These are phyloP conservation scores for Pleurotus tuoliensis DNA, from an alignment of 768 basidiomycete species.

Conservation along the genomic window DNA sequence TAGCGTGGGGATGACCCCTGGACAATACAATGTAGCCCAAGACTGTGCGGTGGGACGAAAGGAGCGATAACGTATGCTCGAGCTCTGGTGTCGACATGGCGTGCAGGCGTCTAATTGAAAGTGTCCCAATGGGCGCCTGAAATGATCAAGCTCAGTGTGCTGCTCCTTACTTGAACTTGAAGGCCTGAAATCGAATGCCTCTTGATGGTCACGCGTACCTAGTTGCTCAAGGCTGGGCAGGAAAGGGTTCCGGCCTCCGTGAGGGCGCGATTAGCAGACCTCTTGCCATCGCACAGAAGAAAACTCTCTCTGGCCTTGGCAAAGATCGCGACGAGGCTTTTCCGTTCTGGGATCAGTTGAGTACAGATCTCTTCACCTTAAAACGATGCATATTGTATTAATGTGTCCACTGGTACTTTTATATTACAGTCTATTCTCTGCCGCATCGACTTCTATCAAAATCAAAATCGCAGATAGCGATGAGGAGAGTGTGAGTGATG, in stretches of 20 bases:
- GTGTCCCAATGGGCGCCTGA: too few species aligned
- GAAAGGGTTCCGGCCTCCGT: slow-evolving; percentile 82
- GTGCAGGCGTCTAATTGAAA: too few species aligned
- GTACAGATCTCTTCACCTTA: background rate
- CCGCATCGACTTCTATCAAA: slow-evolving; percentile 80
- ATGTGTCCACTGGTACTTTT: background rate
- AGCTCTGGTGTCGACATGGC: slow-evolving; percentile 68
- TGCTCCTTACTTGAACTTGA: too few species aligned
- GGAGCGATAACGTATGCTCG: slow-evolving; percentile 70
- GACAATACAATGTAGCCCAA: slow-evolving; percentile 85
- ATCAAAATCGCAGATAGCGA: slow-evolving; percentile 57
- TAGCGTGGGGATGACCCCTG: slow-evolving; percentile 65
- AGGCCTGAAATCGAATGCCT: background rate
- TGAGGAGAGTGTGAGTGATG: slow-evolving; percentile 36
- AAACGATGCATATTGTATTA: background rate
- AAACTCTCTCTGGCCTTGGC: slow-evolving; percentile 80
- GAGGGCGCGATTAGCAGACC: slow-evolving; percentile 76
- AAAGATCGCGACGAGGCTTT: slow-evolving; percentile 94
- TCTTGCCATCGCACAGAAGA: slow-evolving; percentile 78
- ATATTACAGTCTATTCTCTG: slow-evolving; percentile 64
- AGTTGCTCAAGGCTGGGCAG: slow-evolving; percentile 82
- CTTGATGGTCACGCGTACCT: slow-evolving; percentile 71
- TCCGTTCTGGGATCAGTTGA: slow-evolving; percentile 98
- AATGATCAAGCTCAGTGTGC: too few species aligned
- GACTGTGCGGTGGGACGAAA: slow-evolving; percentile 81